Conservation (phyloP, 2,329 filamentous ascomycete species). For the Gnomoniopsis smithogilvyi region DNA sequence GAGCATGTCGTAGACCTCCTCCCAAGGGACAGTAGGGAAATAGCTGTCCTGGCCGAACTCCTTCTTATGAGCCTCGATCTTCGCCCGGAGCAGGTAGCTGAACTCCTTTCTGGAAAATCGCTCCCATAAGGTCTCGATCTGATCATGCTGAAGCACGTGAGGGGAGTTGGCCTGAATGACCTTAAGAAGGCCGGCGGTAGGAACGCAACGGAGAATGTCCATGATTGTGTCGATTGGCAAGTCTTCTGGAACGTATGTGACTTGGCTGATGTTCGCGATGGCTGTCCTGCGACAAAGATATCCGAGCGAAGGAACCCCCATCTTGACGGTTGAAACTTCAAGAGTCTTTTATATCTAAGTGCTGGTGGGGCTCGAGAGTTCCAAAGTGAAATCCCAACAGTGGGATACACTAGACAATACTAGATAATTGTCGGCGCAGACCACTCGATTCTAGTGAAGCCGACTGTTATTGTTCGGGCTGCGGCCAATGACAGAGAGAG, state of each 20-base stretch:
- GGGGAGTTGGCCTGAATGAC: not conserved
- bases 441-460: not conserved
- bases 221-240: not conserved
- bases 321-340: not conserved
- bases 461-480: not conserved
- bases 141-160: not conserved
- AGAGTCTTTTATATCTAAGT: not conserved
- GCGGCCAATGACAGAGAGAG: not conserved
- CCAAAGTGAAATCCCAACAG: not conserved
- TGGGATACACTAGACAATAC: not conserved
- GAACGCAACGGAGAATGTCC: not conserved
- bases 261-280: not conserved
- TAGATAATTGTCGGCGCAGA: not conserved
- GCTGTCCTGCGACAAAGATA: not conserved
- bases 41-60: not conserved
- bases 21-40: not conserved
- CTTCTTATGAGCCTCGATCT: not conserved
- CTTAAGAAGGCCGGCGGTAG: not conserved
- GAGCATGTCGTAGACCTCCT: not conserved
- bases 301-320: not conserved
- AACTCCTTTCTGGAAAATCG: not conserved
- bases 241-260: not conserved
- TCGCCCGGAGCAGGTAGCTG: not conserved
- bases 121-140: not conserved
- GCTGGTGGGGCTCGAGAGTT: not conserved